These are phyloP conservation scores for Anisogramma anomala DNA, from an alignment of 2,329 filamentous ascomycete genomes.

Conservation along the genomic window DNA sequence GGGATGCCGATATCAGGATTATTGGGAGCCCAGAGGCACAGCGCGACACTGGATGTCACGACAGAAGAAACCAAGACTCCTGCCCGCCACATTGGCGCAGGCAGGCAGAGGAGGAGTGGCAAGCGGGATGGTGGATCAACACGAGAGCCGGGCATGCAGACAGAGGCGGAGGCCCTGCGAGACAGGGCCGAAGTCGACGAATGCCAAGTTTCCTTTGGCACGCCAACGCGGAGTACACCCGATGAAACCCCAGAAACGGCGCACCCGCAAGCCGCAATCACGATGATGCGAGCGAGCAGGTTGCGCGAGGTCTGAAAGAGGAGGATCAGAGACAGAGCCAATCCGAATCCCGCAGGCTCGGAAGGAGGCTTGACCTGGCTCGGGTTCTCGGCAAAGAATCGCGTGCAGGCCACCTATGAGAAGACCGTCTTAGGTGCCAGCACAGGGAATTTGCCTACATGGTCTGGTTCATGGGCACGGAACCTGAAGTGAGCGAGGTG, in stretches of 20 bases:
- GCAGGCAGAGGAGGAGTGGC: slow-evolving; percentile 13
- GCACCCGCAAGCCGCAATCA: not conserved
- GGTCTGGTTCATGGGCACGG: not conserved
- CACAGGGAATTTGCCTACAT: not conserved
- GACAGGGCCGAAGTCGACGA: slow-evolving; percentile 14
- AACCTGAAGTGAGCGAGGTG: not conserved
- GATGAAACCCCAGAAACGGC: not conserved
- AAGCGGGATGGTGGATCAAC: slow-evolving; percentile 21
- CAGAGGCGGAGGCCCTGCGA: no score
- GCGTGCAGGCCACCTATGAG: not conserved
- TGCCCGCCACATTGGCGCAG: slow-evolving; percentile 12
- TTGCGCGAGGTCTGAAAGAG: not conserved
- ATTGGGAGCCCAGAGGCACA: slow-evolving; percentile 18
- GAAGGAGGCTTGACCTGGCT: not conserved
- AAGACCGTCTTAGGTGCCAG: not conserved
- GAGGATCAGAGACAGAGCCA: not conserved
- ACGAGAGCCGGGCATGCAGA: slow-evolving; percentile 22
- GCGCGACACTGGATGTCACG: slow-evolving; percentile 34
- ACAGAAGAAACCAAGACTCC: slow-evolving; percentile 21
- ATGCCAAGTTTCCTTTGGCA: slow-evolving; percentile 15
- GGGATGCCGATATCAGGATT: slow-evolving; percentile 28
- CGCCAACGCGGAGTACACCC: slow-evolving; percentile 1
- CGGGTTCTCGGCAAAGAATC: not conserved
- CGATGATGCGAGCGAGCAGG: not conserved
- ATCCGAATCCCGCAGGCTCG: slow-evolving; percentile 9